A percentile compares a stretch with the other conserved stretches of the same genome.
Conservation (phyloP, 2,329 filamentous ascomycete genomes). For the Talaromyces sp. region DNA sequence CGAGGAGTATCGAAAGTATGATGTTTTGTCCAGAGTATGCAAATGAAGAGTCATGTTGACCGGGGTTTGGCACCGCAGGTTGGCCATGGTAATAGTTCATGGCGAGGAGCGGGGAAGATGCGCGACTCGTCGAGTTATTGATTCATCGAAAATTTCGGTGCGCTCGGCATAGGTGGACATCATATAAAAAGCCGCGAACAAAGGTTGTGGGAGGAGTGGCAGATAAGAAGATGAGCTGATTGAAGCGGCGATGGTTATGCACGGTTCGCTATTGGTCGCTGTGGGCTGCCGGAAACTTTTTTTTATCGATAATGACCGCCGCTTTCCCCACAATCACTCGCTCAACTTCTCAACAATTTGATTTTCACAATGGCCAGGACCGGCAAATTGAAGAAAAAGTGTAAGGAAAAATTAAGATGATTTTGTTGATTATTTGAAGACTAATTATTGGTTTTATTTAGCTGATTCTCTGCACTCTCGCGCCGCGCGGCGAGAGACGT, state of each 20-base stretch:
- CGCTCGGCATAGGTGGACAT: slow-evolving; percentile 1
- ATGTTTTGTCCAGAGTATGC: slow-evolving; percentile 23
- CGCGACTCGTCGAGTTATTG: background rate
- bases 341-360: background rate
- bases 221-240: background rate
- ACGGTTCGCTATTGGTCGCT: slow-evolving; percentile 23
- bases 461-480: slow-evolving; percentile 53
- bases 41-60: slow-evolving; percentile 28
- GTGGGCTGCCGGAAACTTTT: slow-evolving; percentile 26
- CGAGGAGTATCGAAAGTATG: slow-evolving; percentile 23
- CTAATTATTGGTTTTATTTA: slow-evolving; percentile 22
- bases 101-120: slow-evolving; percentile 18
- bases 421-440: background rate
- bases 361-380: slow-evolving; percentile 35
- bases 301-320: slow-evolving; percentile 29
- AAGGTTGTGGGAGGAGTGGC: background rate
- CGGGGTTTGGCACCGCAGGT: slow-evolving; percentile 22
- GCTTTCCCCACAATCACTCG: slow-evolving; percentile 18
- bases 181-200: slow-evolving; percentile 9
- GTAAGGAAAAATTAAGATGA: slow-evolving; percentile 16
- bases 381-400: slow-evolving; percentile 23
- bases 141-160: background rate
- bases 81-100: slow-evolving; percentile 28
- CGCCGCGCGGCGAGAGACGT: slow-evolving; percentile 53
- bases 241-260: slow-evolving; percentile 11